Evolutionary conservation across 352 stramenopile genomes (phyloP).

Genomic region (Phytophthora pinifolia): DNA sequence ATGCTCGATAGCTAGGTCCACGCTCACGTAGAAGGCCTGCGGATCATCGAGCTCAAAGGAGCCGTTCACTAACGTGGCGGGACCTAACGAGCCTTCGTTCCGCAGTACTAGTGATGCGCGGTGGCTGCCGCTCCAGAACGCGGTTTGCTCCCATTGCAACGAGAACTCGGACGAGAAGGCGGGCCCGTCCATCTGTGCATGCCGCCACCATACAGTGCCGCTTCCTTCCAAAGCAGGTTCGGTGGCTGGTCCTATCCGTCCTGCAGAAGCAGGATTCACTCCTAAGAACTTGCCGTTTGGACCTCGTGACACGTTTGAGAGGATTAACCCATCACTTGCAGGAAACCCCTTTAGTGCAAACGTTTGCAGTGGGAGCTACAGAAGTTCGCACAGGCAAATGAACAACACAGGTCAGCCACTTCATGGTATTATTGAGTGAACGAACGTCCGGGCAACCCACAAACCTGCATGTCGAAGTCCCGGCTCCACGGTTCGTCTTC

Average conservation of each 20-base stretch:
- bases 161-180: conserved; percentile 48
- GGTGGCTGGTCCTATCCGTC: neutral
- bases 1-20: conserved; percentile 33
- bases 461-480: conserved; percentile 49
- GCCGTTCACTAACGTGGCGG: conserved; percentile 32
- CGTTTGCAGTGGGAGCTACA: conserved; percentile 56
- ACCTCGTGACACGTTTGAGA: conserved; percentile 28
- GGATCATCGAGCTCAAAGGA: conserved; percentile 39
- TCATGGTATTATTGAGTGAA: neutral
- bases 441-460: conserved; percentile 8
- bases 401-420: neutral
- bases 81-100: conserved; percentile 32
- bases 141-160: conserved; percentile 32
- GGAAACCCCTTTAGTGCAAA: conserved; percentile 53
- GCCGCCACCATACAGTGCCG: conserved; percentile 50
- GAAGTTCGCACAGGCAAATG: neutral
- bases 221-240: conserved; percentile 17
- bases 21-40: conserved; percentile 23
- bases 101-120: conserved; percentile 36
- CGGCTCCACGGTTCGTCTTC: conserved; percentile 41
- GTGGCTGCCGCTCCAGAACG: conserved; percentile 22
- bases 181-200: conserved; percentile 39
- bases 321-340: conserved; percentile 29
- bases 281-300: conserved; percentile 35
- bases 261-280: conserved; percentile 5